phyloP scores from a whole-genome alignment of 2,329 filamentous ascomycete genomes.

The Lanzia echinophila region DNA sequence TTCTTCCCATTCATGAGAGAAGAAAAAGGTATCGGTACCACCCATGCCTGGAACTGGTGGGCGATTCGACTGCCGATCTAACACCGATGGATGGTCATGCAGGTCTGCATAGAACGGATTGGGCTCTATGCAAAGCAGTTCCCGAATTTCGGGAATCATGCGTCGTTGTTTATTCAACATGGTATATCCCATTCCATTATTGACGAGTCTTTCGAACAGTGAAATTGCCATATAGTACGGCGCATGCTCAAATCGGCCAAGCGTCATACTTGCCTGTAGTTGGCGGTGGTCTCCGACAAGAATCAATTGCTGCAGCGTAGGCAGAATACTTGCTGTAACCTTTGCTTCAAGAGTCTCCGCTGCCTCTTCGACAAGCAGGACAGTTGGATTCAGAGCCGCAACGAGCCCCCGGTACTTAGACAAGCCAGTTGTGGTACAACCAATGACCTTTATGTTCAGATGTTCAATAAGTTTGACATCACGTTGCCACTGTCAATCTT shows the following conservation, averaged over 20 bases:
- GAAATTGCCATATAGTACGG: conserved; percentile 58
- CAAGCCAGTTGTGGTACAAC: conserved; percentile 57
- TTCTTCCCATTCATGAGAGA: conserved; percentile 60
- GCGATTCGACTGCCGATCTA: conserved; percentile 42
- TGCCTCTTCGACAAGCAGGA: conserved; percentile 64
- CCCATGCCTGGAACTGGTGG: conserved; percentile 57
- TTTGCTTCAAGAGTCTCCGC: conserved; percentile 52
- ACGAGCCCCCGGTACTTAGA: conserved; percentile 62
- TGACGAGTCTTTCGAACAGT: conserved; percentile 61
- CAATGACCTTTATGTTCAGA: conserved; percentile 40
- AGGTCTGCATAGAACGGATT: conserved; percentile 54
- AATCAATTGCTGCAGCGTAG: conserved; percentile 57
- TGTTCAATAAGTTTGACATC: conserved; percentile 48
- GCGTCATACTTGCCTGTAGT: conserved; percentile 53
- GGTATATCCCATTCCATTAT: conserved; percentile 48
- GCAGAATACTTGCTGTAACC: conserved; percentile 52
- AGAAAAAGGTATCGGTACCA: conserved; percentile 52
- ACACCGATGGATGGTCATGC: conserved; percentile 51
- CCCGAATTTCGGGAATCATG: conserved; percentile 64
- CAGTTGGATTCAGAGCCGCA: conserved; percentile 50
- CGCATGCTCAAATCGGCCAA: conserved; percentile 45
- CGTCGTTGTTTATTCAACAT: conserved; percentile 54
- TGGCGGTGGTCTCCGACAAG: conserved; percentile 66
- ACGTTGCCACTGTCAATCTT: conserved; percentile 5
- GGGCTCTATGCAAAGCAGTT: conserved; percentile 38